A percentile compares a stretch with the other conserved stretches of the same genome.
Conservation (phyloP, 257 asterid genomes). For the Nicotiana benthamiana region DNA sequence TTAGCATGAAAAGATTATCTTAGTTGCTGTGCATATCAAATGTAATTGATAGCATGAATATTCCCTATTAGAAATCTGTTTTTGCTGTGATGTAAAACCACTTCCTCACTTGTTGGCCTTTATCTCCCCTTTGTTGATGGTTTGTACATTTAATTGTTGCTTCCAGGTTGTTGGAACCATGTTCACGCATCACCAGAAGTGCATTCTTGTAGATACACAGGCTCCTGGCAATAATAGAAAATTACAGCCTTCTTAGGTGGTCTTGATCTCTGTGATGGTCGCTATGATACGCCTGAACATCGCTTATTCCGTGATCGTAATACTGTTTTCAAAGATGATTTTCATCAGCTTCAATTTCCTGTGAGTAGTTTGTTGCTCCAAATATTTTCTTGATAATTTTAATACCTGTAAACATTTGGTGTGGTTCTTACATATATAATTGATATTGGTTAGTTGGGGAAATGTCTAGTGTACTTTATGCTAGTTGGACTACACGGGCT, state of each 20-base stretch:
- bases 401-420: neutral
- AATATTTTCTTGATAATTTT: neutral
- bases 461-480: neutral
- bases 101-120: neutral
- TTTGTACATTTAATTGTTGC: conserved; percentile 3
- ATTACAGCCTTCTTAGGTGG: conserved; percentile 90
- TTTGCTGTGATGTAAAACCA: neutral
- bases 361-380: conserved; percentile 35
- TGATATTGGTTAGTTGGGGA: neutral
- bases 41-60: neutral
- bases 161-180: conserved; percentile 75
- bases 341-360: conserved; percentile 75
- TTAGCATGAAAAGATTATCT: neutral
- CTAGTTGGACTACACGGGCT: neutral
- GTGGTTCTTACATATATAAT: neutral
- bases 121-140: neutral
- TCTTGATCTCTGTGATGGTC: conserved; percentile 93
- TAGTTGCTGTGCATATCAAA: neutral
- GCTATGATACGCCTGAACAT: conserved; percentile 91
- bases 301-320: conserved; percentile 65
- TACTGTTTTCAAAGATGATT: conserved; percentile 57
- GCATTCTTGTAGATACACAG: conserved; percentile 86
- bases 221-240: conserved; percentile 74
- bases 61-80: neutral
- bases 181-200: conserved; percentile 93